Evolutionary conservation across 2,329 filamentous ascomycete species (phyloP).

Genomic region (Grosmannia penicillata): DNA sequence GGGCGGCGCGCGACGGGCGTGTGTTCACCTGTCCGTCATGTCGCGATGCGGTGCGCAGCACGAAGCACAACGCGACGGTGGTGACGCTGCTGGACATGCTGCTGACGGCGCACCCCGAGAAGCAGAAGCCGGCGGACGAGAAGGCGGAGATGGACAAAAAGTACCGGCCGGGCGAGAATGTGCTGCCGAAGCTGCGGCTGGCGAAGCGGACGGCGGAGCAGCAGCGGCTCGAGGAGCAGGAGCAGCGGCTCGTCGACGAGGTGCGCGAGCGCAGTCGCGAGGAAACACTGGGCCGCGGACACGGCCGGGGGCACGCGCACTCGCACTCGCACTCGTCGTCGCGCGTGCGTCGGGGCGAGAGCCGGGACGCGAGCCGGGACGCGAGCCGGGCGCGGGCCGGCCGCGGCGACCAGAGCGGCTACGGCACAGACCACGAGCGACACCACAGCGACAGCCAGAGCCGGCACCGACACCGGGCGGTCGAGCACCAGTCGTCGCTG

Average conservation of each 20-base stretch:
- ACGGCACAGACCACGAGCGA: slow-evolving; percentile 21
- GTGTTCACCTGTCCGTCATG: slow-evolving; percentile 86
- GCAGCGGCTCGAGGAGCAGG: slow-evolving; percentile 45
- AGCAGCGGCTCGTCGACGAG: slow-evolving; percentile 54
- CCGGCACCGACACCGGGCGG: slow-evolving; percentile 28
- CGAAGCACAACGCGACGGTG: slow-evolving; percentile 79
- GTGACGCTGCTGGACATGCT: slow-evolving; percentile 85
- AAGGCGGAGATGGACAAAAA: slow-evolving; percentile 59
- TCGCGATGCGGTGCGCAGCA: slow-evolving; percentile 72
- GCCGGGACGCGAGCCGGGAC: background rate
- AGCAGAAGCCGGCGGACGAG: slow-evolving; percentile 54
- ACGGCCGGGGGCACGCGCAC: background rate
- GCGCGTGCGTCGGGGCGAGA: background rate
- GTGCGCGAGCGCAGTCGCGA: slow-evolving; percentile 60
- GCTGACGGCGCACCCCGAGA: slow-evolving; percentile 62
- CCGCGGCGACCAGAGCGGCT: slow-evolving; percentile 5
- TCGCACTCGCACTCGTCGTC: background rate
- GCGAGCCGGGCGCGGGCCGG: background rate
- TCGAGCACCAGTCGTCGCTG: slow-evolving; percentile 84
- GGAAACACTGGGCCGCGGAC: slow-evolving; percentile 38
- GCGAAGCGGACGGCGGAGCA: slow-evolving; percentile 37
- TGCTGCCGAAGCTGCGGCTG: slow-evolving; percentile 49
- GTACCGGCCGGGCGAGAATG: slow-evolving; percentile 70
- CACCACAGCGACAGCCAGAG: slow-evolving; percentile 18
- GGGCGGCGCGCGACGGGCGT: slow-evolving; percentile 30